phyloP scores from a whole-genome alignment of 2,329 filamentous ascomycete species.

The Macrophomina phaseolina region DNA sequence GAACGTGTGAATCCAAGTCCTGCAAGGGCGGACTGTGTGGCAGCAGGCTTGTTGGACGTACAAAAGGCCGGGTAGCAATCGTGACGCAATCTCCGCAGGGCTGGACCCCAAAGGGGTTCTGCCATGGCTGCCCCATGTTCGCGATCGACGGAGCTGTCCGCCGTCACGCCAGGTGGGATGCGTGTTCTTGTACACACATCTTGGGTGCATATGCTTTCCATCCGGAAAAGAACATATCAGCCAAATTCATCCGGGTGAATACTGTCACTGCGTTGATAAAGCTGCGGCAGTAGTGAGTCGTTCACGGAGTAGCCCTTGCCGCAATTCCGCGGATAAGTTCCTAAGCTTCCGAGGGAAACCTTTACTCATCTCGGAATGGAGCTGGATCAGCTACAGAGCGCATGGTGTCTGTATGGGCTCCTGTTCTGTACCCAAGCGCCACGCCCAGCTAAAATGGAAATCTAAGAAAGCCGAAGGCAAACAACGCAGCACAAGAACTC shows the following conservation, averaged over 20 bases:
- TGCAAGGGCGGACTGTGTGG: conserved; percentile 14
- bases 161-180: conserved; percentile 14
- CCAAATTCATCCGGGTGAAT: background rate
- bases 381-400: background rate
- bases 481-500: background rate
- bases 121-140: background rate
- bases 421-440: background rate
- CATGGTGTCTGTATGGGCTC: background rate
- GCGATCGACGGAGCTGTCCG: conserved; percentile 7
- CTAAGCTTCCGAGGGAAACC: background rate
- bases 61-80: background rate
- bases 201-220: no score
- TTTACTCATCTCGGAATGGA: background rate
- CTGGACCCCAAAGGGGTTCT: conserved; percentile 10
- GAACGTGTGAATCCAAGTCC: background rate
- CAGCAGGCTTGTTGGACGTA: background rate
- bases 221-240: no score
- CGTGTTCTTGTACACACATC: background rate
- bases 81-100: conserved; percentile 24
- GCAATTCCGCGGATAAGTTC: background rate
- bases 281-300: background rate
- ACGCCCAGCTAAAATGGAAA: background rate
- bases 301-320: background rate
- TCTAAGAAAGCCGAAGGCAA: background rate
- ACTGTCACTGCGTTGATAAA: background rate